Base-by-base conservation (phyloP, 345 rosid genomes). In the Melaleuca quinquenervia region DNA sequence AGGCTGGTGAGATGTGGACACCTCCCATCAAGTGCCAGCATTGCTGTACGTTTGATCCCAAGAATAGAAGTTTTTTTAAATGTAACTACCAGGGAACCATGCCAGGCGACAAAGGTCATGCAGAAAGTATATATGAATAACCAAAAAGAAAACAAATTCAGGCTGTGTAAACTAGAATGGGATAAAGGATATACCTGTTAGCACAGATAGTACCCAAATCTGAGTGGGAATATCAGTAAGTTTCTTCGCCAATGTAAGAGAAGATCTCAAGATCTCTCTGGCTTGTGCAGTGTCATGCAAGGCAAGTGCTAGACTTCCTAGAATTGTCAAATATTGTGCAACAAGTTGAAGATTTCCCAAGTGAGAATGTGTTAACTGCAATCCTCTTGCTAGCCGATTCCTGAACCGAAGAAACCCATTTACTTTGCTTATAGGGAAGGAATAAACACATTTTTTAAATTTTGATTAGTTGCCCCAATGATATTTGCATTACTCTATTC, bases 281-380 rank as follows among this genome's bases (percentile, higher is more conserved):
- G 99, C 98, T 90, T 98, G 99, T 29, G 88, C 93, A 2, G 99
- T 93, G 88, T 97, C 99, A 87, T 96, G 99, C 88, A 97, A 87
- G 78, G 96, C 95, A 88, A 97, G 97, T 86, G 99, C 99, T 88
- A 97, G 89, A 87, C 93, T 95, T 74, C 99, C 99, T 82, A 97
- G 94, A 88, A 96, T 90, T 82, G 98, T 95, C 92, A 97, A 89
- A 89, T 94, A 96, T 90, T 97, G 99, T 13, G 99, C 87, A 90
- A 96, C 96, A 84, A 96, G 98, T 91, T 97, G 99, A 90, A 97
- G 98, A 92, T 97, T 97, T 76, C 99, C 98, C 96, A 95, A 91
- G 87, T 95, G 93, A 89, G 88, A 90, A 88, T 96, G 98, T 49
- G 99, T 96, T 60, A 96, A 93, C 91, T 97, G 99, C 92, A 97